Conservation (phyloP, 148 eudicot species). For the Rhododendron simsii region DNA sequence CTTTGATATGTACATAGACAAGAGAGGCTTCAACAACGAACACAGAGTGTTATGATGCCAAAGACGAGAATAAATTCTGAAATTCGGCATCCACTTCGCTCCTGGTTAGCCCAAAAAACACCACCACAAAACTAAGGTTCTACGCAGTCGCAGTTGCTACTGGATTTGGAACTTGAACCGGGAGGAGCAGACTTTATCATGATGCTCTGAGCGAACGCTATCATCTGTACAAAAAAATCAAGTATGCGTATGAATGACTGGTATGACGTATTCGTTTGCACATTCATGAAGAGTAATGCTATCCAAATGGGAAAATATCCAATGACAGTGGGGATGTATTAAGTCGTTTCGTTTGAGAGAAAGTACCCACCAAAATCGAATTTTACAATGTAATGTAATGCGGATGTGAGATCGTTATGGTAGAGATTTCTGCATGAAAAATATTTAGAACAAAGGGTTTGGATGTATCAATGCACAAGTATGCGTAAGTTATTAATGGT, state of each 20-base stretch:
- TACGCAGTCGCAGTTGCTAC: slow-evolving; percentile 1
- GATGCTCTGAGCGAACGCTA: slow-evolving; percentile 37
- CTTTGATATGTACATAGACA: background rate
- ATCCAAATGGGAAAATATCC: background rate
- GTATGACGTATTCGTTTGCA: background rate
- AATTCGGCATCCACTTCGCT: background rate
- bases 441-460: background rate
- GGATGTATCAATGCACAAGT: background rate
- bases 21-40: background rate
- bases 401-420: background rate
- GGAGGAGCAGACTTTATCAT: slow-evolving; percentile 29
- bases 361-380: background rate
- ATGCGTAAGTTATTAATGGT: background rate
- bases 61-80: background rate
- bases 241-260: background rate
- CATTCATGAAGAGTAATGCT: background rate
- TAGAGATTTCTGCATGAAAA: background rate
- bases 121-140: slow-evolving; percentile 7
- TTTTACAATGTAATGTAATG: background rate
- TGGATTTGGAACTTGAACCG: slow-evolving; percentile 2
- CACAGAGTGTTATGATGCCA: background rate
- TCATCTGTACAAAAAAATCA: slow-evolving; percentile 27
- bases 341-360: background rate
- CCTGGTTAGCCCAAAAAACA: background rate
- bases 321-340: background rate